Percentiles rank a stretch among this genome's conserved stretches.
These are phyloP conservation scores for Kodamaea ohmeri DNA, from an alignment of 1,139 yeast species.

Conservation along the genomic window DNA sequence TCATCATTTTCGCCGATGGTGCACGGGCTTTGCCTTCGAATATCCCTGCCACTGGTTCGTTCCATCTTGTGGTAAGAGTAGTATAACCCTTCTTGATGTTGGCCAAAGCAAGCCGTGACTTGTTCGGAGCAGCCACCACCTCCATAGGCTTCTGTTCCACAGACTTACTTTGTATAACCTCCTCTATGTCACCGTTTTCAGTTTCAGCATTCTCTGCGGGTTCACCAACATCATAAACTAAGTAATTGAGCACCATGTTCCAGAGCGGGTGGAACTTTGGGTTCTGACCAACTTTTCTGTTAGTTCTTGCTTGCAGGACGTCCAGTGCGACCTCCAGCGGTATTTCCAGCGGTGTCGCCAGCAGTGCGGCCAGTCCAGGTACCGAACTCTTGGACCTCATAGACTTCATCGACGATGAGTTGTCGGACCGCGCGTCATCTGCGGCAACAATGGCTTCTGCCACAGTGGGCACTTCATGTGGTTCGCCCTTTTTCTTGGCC, in stretches of 20 bases:
- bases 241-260: constrained; percentile 39
- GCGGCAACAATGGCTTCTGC: not conserved
- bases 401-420: not conserved
- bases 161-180: too few species aligned
- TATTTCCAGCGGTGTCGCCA: too few species aligned
- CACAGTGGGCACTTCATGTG: not conserved
- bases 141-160: constrained; percentile 2
- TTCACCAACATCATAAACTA: constrained; percentile 26
- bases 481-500: constrained; percentile 5
- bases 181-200: constrained; percentile 12
- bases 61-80: constrained; percentile 32
- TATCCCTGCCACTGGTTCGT: constrained; percentile 22
- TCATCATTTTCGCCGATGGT: too few species aligned
- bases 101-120: constrained; percentile 15
- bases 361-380: too few species aligned
- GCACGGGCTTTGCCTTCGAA: constrained; percentile 1
- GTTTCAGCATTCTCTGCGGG: constrained; percentile 5
- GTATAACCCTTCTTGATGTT: constrained; percentile 24
- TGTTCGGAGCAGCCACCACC: constrained; percentile 1
- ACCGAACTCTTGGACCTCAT: constrained; percentile 2
- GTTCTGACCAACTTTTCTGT: constrained; percentile 16
- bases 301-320: too few species aligned
- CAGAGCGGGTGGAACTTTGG: constrained; percentile 37
- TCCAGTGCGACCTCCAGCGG: too few species aligned
- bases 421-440: not conserved